These are phyloP conservation scores for Niveomyces coronatus DNA, from an alignment of 2,329 filamentous ascomycete genomes.

Conservation along the genomic window DNA sequence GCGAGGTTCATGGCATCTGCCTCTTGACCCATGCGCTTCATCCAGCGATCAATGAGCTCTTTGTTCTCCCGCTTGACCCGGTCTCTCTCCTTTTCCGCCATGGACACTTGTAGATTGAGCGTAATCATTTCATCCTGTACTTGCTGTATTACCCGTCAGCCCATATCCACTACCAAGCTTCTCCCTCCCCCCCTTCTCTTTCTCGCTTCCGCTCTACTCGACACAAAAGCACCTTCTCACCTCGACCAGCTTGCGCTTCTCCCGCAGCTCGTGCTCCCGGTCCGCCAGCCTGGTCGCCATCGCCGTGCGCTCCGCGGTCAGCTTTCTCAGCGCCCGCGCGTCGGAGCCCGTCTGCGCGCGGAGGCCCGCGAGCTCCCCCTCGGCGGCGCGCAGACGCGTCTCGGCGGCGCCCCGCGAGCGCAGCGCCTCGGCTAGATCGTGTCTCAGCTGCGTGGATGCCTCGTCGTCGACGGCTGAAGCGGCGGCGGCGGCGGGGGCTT, in stretches of 20 bases:
- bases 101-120: constrained; percentile 75
- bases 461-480: constrained; percentile 19
- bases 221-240: constrained; percentile 25
- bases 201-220: too few species aligned
- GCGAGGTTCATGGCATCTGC: constrained; percentile 75
- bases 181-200: neutral
- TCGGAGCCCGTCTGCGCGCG: constrained; percentile 51
- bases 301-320: constrained; percentile 51
- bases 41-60: constrained; percentile 83
- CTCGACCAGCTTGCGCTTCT: constrained; percentile 75
- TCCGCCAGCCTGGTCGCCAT: constrained; percentile 63
- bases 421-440: constrained; percentile 68
- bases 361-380: constrained; percentile 54
- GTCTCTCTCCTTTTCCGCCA: constrained; percentile 67
- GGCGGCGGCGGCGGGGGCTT: constrained; percentile 13
- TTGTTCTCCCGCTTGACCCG: constrained; percentile 74
- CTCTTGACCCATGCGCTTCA: constrained; percentile 76
- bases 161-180: neutral
- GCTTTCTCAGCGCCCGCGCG: constrained; percentile 45
- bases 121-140: constrained; percentile 91
- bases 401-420: constrained; percentile 62
- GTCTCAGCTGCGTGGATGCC: constrained; percentile 41
- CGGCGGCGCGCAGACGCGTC: constrained; percentile 49
- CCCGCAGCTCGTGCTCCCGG: constrained; percentile 72
- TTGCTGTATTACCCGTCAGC: constrained; percentile 36